Percentiles rank a stretch among this genome's conserved stretches.
Evolutionary conservation across 2,329 filamentous ascomycete genomes (phyloP).

Genomic region (Periconia sp.): DNA sequence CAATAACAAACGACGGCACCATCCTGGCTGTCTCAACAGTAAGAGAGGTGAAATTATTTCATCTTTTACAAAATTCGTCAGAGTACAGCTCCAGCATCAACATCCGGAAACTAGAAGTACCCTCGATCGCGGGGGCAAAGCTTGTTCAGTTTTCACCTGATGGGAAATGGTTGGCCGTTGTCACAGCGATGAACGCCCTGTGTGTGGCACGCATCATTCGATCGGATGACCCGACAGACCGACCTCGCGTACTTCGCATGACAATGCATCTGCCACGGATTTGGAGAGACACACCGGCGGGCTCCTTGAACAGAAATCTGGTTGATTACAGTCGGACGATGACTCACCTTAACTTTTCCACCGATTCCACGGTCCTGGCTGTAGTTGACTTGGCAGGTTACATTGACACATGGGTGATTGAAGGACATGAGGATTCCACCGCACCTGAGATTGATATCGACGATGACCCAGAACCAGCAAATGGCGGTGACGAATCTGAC

Average conservation of each 20-base stretch:
- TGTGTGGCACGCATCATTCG: slow-evolving; percentile 54
- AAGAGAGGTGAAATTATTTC: slow-evolving; percentile 78
- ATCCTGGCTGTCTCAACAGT: slow-evolving; percentile 78
- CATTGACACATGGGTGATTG: slow-evolving; percentile 84
- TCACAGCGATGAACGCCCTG: slow-evolving; percentile 54
- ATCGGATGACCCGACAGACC: slow-evolving; percentile 48
- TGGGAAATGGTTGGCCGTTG: slow-evolving; percentile 70
- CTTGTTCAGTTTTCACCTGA: slow-evolving; percentile 73
- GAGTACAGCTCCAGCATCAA: slow-evolving; percentile 66
- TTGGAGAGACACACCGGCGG: slow-evolving; percentile 31
- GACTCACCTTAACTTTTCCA: slow-evolving; percentile 76
- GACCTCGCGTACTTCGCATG: slow-evolving; percentile 45
- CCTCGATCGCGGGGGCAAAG: slow-evolving; percentile 70
- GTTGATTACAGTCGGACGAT: slow-evolving; percentile 80
- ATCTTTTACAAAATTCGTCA: slow-evolving; percentile 62
- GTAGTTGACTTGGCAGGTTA: slow-evolving; percentile 82
- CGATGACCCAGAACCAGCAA: slow-evolving; percentile 35
- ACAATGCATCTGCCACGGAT: slow-evolving; percentile 48
- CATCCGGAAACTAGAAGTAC: slow-evolving; percentile 73
- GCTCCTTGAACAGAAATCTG: slow-evolving; percentile 65
- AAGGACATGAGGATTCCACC: slow-evolving; percentile 60
- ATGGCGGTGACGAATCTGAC: slow-evolving; percentile 42
- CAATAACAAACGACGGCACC: slow-evolving; percentile 73
- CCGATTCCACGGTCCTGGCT: slow-evolving; percentile 79
- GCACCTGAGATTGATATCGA: slow-evolving; percentile 49